These are phyloP conservation scores for Hibiscus trionum DNA, from an alignment of 345 rosid species.

Conservation along the genomic window DNA sequence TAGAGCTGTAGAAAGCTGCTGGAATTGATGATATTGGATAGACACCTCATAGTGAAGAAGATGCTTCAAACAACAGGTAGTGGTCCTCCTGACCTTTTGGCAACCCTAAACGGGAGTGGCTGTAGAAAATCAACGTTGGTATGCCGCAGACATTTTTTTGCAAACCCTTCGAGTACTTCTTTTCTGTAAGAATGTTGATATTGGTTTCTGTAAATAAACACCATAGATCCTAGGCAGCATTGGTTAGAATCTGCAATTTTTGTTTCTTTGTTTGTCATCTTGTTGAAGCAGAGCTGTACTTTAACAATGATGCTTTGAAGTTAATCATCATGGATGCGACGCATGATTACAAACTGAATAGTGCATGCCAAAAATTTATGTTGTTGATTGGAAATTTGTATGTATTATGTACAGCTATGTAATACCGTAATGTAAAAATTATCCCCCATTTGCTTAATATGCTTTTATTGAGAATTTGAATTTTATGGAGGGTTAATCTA, in stretches of 20 bases:
- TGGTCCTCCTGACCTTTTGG: constrained; percentile 48
- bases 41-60: constrained; percentile 50
- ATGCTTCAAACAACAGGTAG: constrained; percentile 45
- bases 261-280: background rate
- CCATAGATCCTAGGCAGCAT: background rate
- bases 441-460: too few species aligned
- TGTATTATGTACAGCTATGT: too few species aligned
- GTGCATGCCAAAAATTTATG: too few species aligned
- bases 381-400: too few species aligned
- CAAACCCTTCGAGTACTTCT: constrained; percentile 49
- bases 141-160: constrained; percentile 62
- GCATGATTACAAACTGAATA: too few species aligned
- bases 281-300: background rate
- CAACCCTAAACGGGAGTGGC: constrained; percentile 34
- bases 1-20: constrained; percentile 69
- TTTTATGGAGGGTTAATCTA: too few species aligned
- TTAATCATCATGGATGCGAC: too few species aligned
- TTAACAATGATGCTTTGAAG: background rate
- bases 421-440: too few species aligned
- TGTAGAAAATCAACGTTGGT: constrained; percentile 34
- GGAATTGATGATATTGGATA: constrained; percentile 72
- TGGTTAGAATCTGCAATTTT: background rate
- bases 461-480: too few species aligned
- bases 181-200: constrained; percentile 25
- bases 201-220: background rate